Conservation (phyloP, 78 protist species). For the Guillardia theta region DNA sequence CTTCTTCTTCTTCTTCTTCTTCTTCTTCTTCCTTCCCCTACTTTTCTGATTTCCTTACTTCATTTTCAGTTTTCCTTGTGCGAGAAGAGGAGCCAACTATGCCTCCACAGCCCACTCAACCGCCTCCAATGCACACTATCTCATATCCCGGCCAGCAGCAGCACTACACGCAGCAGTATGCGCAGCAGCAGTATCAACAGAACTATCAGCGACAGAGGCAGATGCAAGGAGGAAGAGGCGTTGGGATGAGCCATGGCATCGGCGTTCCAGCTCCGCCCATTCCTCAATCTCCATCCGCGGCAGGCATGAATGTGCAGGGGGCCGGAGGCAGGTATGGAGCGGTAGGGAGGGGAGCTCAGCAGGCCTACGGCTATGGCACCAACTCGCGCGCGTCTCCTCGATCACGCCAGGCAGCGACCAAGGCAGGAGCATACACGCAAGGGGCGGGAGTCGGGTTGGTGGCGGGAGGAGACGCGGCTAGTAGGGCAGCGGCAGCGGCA, state of each 20-base stretch:
- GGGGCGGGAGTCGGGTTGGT: too few relatives aligned
- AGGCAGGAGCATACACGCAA: background rate
- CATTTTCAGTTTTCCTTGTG: too few relatives aligned
- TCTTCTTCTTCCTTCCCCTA: too few relatives aligned
- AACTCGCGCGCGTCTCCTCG: background rate
- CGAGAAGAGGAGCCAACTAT: too few relatives aligned
- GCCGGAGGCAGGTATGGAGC: background rate
- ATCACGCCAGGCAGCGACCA: background rate
- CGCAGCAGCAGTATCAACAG: background rate
- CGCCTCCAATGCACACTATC: too few relatives aligned
- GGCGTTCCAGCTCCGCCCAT: background rate
- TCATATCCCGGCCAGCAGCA: slow-evolving; percentile 9
- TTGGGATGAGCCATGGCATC: background rate
- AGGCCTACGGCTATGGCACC: background rate
- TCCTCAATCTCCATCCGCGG: background rate
- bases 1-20: too few relatives aligned
- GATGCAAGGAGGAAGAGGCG: background rate
- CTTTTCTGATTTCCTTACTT: too few relatives aligned
- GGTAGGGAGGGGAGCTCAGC: background rate
- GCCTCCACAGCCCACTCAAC: too few relatives aligned
- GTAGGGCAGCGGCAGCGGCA: background rate
- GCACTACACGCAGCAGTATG: background rate
- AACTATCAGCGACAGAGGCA: background rate
- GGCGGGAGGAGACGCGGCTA: background rate
- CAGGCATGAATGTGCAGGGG: background rate